These are phyloP conservation scores for Cyberlindnera japonica DNA, from an alignment of 805 yeast genomes.

Conservation along the genomic window DNA sequence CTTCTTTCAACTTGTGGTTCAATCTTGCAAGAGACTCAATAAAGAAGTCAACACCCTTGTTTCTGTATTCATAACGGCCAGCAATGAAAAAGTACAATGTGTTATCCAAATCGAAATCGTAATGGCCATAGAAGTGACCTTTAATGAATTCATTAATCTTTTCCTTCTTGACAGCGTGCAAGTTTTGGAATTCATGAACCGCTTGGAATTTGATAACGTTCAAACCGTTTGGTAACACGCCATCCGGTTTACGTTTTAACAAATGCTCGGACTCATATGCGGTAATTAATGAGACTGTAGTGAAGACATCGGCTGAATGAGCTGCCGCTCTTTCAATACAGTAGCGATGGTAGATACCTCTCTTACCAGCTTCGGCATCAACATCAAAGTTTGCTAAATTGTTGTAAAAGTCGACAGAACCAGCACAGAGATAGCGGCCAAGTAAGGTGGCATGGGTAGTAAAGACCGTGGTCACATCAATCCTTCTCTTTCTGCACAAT, in stretches of 20 bases:
- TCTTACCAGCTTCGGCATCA: constrained; percentile 95
- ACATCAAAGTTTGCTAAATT: constrained; percentile 86
- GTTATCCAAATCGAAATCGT: constrained; percentile 90
- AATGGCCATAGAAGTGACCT: constrained; percentile 96
- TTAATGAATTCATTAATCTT: constrained; percentile 91
- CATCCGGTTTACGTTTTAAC: constrained; percentile 94
- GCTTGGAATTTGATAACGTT: constrained; percentile 96
- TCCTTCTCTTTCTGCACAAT: constrained; percentile 81
- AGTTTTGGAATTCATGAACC: constrained; percentile 95
- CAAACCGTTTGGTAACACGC: constrained; percentile 94
- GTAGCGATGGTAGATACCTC: constrained; percentile 96
- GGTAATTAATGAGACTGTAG: constrained; percentile 97
- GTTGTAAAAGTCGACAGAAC: constrained; percentile 93
- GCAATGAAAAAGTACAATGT: constrained; percentile 95
- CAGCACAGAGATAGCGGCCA: constrained; percentile 95
- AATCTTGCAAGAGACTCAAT: constrained; percentile 90
- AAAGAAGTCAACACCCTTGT: constrained; percentile 94
- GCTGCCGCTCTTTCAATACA: constrained; percentile 97
- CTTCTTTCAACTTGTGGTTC: constrained; percentile 78
- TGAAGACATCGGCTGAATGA: constrained; percentile 93
- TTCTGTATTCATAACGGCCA: constrained; percentile 94
- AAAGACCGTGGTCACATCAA: constrained; percentile 92
- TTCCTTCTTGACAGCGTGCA: constrained; percentile 88
- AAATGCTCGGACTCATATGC: constrained; percentile 92
- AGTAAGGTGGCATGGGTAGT: constrained; percentile 96